Evolutionary conservation across 148 eudicot species (phyloP), one percentile per base, ranked within the genome.

Genomic region (Pharnaceum exiguum): DNA sequence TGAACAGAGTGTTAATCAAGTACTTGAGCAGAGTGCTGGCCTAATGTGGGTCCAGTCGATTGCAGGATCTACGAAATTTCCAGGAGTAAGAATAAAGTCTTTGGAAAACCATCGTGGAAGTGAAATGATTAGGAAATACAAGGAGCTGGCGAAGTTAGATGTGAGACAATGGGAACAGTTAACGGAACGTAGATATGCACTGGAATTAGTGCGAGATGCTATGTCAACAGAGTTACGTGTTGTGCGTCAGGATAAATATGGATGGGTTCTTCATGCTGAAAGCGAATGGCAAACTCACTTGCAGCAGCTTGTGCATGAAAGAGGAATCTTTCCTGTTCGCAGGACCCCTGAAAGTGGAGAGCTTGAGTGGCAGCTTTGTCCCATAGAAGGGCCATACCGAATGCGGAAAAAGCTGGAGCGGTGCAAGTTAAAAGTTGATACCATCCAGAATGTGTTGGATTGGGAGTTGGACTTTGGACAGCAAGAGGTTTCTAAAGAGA

Each of bases 251-350:
- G 91, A 89, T 74, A 94, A 89, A 68, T 94, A 94, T 72, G 99
- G 96, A 59, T 89, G 96, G 99, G 93, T 94, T 54, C 88, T 89
- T 33, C 95, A 94, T 72, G 99, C 99, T 68, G 96, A 94, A 76
- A 89, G 96, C 71, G 95, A 89, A 59, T 89, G 99, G 99, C 95
- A 89, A 71, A 79, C 82, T 57, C 96, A 94, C 72, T 89, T 94
- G 51, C 96, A 94, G 63, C 89, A 94, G 74, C 95, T 94, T 57
- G 83, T 94, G 44, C 99, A 94, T 59, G 96, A 89, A 62, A 75
- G 96, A 47, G 99, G 95, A 50, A 77, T 94, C 67, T 86, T 94
- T 64, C 95, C 99, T 27, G 58, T 79, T 51, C 53, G 67, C 19
- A 86, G 77, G 66, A 62, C 85, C 58, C 58, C 66, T 44, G 67